These are phyloP conservation scores for Suillus alpinus DNA, from an alignment of 768 basidiomycete genomes.

Conservation along the genomic window DNA sequence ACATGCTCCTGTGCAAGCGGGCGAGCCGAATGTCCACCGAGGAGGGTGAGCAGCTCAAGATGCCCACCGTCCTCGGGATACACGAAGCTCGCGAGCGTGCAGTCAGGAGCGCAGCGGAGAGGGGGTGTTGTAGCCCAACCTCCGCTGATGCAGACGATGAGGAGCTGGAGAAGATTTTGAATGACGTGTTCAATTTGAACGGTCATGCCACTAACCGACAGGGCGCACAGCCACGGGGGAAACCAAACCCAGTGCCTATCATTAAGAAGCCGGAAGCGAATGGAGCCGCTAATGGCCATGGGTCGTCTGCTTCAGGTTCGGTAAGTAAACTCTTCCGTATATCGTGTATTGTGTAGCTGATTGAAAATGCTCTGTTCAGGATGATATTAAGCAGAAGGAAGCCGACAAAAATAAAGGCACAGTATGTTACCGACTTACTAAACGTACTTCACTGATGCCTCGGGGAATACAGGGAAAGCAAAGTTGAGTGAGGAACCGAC, in stretches of 20 bases:
- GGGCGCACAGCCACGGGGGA: background rate
- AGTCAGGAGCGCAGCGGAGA: conserved; percentile 32
- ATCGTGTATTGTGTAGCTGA: background rate
- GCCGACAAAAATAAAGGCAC: too few relatives aligned
- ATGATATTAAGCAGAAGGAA: background rate
- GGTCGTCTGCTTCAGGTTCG: background rate
- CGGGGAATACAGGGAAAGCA: background rate
- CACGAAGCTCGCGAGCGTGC: conserved; percentile 50
- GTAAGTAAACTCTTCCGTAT: background rate
- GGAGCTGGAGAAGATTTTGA: conserved; percentile 26
- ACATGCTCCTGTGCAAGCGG: conserved; percentile 51
- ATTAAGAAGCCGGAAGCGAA: background rate
- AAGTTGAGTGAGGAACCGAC: background rate
- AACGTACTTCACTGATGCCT: background rate
- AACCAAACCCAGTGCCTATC: background rate
- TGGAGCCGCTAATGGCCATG: background rate
- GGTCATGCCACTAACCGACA: background rate
- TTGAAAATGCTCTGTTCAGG: background rate
- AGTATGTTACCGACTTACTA: background rate
- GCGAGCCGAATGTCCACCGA: conserved; percentile 47
- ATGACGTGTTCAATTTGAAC: conserved; percentile 29
- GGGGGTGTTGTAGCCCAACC: conserved; percentile 27
- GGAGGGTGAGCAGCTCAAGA: conserved; percentile 55
- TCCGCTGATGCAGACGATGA: conserved; percentile 26
- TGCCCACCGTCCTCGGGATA: conserved; percentile 53